These are phyloP conservation scores for Saccharum hybrid DNA, from an alignment of 202 grass and related monocot species.

Conservation along the genomic window DNA sequence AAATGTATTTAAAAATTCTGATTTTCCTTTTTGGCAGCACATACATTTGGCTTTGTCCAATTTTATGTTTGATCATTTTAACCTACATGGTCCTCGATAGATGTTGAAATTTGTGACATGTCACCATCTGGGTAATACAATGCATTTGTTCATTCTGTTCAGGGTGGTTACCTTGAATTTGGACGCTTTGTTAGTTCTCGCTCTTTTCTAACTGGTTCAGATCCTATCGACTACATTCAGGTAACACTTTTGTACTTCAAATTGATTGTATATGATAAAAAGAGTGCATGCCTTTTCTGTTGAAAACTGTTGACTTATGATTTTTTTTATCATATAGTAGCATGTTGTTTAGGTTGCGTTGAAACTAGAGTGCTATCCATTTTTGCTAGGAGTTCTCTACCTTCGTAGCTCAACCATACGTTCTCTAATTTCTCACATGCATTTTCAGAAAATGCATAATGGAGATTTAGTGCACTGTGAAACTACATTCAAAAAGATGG, in stretches of 20 bases:
- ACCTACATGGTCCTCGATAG: conserved; percentile 16
- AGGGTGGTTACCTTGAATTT: conserved; percentile 91
- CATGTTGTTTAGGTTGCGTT: conserved; percentile 27
- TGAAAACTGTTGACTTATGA: conserved; percentile 18
- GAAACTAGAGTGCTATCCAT: conserved; percentile 17
- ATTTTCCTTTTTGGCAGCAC: background rate
- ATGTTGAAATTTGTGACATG: conserved; percentile 37
- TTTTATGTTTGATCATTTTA: conserved; percentile 31
- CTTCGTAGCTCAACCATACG: conserved; percentile 22
- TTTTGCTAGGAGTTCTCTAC: conserved; percentile 26
- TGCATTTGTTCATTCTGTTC: conserved; percentile 33
- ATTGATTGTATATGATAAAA: background rate
- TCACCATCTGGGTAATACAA: conserved; percentile 43
- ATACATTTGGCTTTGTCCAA: background rate
- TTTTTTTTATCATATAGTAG: conserved; percentile 14
- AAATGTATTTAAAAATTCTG: conserved; percentile 29
- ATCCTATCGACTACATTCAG: conserved; percentile 79
- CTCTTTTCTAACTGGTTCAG: conserved; percentile 69
- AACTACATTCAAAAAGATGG: conserved; percentile 73
- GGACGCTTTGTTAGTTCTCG: conserved; percentile 64
- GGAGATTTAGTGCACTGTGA: conserved; percentile 90
- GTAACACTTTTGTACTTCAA: conserved; percentile 45
- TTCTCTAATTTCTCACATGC: conserved; percentile 21
- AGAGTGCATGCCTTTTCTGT: conserved; percentile 11
- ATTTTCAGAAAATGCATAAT: conserved; percentile 69